Conservation (phyloP, 2,329 filamentous ascomycete species). For the Stachybotrys elegans region DNA sequence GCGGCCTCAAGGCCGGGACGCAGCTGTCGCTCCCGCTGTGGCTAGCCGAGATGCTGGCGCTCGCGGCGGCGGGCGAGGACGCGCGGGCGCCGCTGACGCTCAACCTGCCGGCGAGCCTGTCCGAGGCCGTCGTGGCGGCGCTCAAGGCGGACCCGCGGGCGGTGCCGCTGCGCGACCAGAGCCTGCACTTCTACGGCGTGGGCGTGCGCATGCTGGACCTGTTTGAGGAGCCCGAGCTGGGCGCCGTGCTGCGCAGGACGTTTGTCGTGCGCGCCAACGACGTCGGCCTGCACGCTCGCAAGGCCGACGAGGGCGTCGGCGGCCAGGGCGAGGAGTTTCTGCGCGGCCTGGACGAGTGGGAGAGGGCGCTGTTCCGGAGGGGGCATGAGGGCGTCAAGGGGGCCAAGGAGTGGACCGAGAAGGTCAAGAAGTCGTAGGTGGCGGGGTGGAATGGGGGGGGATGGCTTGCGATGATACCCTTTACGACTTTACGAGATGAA, state of each 20-base stretch:
- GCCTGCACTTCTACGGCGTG: conserved; percentile 82
- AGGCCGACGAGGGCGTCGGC: conserved; percentile 61
- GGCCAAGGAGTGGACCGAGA: conserved; percentile 65
- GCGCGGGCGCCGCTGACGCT: conserved; percentile 65
- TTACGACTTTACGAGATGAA: too few species aligned
- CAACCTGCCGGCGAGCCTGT: conserved; percentile 74
- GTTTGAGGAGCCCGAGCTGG: conserved; percentile 76
- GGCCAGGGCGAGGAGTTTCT: conserved; percentile 73
- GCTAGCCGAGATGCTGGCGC: conserved; percentile 89
- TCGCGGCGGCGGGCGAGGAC: conserved; percentile 49
- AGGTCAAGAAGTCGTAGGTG: conserved; percentile 33
- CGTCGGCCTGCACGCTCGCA: conserved; percentile 84
- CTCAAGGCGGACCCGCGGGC: conserved; percentile 84
- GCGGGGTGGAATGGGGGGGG: not conserved
- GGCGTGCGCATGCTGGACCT: conserved; percentile 82
- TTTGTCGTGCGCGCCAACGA: conserved; percentile 78
- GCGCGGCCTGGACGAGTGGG: conserved; percentile 82
- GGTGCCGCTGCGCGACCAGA: conserved; percentile 77
- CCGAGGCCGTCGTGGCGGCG: conserved; percentile 77
- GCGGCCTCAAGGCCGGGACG: conserved; percentile 73
- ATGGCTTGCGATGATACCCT: too few species aligned
- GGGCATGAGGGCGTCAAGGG: conserved; percentile 70
- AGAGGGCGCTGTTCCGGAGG: conserved; percentile 69
- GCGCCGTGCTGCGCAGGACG: conserved; percentile 68
- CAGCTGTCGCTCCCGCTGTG: conserved; percentile 82